These are phyloP conservation scores for Exophiala oligosperma DNA, from an alignment of 2,329 filamentous ascomycete genomes.

Conservation along the genomic window DNA sequence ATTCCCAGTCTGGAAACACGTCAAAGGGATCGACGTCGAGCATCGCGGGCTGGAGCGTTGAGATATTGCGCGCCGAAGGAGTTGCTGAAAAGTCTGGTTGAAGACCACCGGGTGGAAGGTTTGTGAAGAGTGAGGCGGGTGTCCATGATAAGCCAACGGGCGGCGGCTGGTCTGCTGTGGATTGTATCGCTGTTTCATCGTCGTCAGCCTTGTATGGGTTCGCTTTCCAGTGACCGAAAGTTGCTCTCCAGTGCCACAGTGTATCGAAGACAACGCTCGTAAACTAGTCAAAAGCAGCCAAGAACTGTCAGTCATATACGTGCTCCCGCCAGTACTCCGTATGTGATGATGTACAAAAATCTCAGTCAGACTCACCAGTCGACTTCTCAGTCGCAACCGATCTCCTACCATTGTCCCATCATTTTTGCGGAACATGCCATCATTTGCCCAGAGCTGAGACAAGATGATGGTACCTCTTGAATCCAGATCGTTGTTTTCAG, in stretches of 20 bases:
- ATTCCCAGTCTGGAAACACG: conserved; percentile 12
- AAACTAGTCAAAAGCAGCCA: conserved; percentile 1
- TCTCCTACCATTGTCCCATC: conserved; percentile 4
- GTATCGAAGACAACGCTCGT: conserved; percentile 7
- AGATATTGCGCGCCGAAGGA: neutral
- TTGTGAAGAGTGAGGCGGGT: neutral
- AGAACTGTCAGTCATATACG: too few species aligned
- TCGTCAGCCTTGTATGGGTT: conserved; percentile 4
- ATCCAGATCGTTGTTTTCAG: conserved; percentile 10
- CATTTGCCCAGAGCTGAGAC: conserved; percentile 13
- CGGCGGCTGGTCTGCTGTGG: neutral
- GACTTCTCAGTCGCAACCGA: conserved; percentile 8
- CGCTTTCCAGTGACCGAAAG: conserved; percentile 4
- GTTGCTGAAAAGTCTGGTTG: neutral
- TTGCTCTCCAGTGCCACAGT: conserved; percentile 6
- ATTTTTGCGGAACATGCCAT: conserved; percentile 4
- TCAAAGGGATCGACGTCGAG: conserved; percentile 6
- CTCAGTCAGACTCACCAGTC: conserved; percentile 5
- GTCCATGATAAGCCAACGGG: neutral
- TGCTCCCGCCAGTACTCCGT: too few species aligned
- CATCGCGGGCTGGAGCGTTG: neutral
- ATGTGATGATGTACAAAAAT: too few species aligned
- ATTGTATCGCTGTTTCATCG: neutral
- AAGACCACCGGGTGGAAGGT: neutral
- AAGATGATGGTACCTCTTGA: conserved; percentile 8